These are phyloP conservation scores for Nitzschia sp. DNA, from an alignment of 108 stramenopile genomes.

Conservation along the genomic window DNA sequence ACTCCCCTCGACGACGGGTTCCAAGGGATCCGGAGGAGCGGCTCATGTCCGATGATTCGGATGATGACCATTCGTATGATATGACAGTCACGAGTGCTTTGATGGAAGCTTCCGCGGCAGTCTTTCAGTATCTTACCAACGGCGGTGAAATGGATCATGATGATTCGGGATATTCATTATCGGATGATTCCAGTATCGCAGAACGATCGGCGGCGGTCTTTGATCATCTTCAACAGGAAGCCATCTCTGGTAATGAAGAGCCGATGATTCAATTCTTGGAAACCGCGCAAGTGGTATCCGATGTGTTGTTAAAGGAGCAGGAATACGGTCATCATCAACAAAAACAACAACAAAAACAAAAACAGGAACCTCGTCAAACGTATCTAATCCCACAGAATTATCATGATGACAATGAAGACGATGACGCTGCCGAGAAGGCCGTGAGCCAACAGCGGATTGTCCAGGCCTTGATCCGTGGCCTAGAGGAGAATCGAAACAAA, in stretches of 20 bases:
- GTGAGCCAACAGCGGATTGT: constrained; percentile 16
- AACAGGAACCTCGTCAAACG: background rate
- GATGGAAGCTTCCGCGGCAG: constrained; percentile 33
- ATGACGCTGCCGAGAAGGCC: constrained; percentile 17
- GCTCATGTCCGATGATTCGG: background rate
- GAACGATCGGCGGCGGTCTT: constrained; percentile 25
- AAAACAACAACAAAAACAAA: background rate
- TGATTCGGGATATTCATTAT: background rate
- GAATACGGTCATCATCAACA: background rate
- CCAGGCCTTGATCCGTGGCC: background rate
- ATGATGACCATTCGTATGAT: background rate
- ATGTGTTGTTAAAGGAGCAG: constrained; percentile 15
- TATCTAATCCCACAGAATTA: no score
- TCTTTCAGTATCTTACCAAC: constrained; percentile 22
- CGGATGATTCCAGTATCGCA: constrained; percentile 16
- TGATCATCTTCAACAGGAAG: constrained; percentile 9
- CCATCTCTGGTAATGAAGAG: constrained; percentile 19
- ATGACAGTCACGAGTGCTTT: background rate
- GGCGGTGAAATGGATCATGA: background rate
- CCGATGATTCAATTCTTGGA: constrained; percentile 26
- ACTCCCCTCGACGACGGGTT: background rate
- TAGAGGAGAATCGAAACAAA: background rate
- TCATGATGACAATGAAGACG: no score
- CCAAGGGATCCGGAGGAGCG: background rate
- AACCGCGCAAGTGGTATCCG: constrained; percentile 26